Evolutionary conservation across 2,329 filamentous ascomycete species (phyloP).

Genomic region (Aphanoascus verrucosus): DNA sequence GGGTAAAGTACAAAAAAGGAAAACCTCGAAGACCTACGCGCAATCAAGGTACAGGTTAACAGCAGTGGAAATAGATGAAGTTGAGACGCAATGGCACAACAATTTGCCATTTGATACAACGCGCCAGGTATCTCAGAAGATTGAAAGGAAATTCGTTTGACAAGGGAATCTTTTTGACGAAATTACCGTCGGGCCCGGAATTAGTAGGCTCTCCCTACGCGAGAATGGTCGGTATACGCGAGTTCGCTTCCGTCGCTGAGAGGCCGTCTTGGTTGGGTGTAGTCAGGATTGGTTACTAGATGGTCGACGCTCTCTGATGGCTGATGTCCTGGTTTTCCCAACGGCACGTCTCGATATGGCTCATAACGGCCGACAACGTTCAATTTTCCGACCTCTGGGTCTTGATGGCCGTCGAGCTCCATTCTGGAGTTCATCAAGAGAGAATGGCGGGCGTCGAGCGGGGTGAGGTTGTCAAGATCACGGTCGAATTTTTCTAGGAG

Average conservation of each 20-base stretch:
- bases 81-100: neutral
- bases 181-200: neutral
- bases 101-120: neutral
- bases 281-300: constrained; percentile 20
- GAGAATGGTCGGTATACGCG: constrained; percentile 24
- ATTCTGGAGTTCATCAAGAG: constrained; percentile 58
- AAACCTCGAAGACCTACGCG: too few species aligned
- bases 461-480: constrained; percentile 72
- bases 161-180: neutral
- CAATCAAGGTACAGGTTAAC: too few species aligned
- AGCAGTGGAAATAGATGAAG: neutral
- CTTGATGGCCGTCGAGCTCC: constrained; percentile 20
- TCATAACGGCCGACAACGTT: constrained; percentile 33
- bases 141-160: constrained; percentile 10
- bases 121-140: constrained; percentile 4
- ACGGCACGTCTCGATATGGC: constrained; percentile 28
- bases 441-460: constrained; percentile 76
- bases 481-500: constrained; percentile 60
- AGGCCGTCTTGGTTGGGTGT: constrained; percentile 2
- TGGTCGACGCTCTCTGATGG: constrained; percentile 28
- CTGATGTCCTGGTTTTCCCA: constrained; percentile 18
- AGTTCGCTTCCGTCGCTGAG: constrained; percentile 22
- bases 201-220: constrained; percentile 9
- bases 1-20: too few species aligned
- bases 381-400: constrained; percentile 31